Conservation (phyloP, 208 protist species). For the Leishmania braziliensis region DNA sequence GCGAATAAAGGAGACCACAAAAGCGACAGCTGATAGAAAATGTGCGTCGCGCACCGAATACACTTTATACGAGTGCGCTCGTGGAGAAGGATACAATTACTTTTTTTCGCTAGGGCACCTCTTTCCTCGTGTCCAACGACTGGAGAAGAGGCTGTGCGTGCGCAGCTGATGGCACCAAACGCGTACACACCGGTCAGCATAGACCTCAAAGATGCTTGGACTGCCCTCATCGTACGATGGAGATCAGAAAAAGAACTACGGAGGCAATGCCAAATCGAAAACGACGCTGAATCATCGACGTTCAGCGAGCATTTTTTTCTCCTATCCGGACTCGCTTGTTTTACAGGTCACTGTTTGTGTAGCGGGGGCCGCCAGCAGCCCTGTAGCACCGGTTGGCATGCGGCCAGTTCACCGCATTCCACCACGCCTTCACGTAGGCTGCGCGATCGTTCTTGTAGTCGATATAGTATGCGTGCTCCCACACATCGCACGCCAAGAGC, state of each 20-base stretch:
- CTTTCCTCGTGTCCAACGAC: background rate
- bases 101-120: background rate
- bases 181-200: background rate
- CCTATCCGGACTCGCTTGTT: background rate
- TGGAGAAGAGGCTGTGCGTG: background rate
- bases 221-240: background rate
- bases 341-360: constrained; percentile 30
- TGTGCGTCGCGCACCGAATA: background rate
- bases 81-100: background rate
- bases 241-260: background rate
- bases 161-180: background rate
- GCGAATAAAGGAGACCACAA: background rate
- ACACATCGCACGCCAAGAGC: constrained; percentile 92
- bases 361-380: constrained; percentile 10
- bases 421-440: constrained; percentile 92
- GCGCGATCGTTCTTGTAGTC: constrained; percentile 94
- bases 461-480: constrained; percentile 97
- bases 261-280: background rate
- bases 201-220: background rate
- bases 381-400: constrained; percentile 25
- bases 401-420: constrained; percentile 65
- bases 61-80: background rate
- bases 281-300: too few relatives aligned
- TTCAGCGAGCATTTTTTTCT: too few relatives aligned
- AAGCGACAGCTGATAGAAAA: background rate